Evolutionary conservation across 148 eudicot species (phyloP), one percentile per base, ranked within the genome.

Genomic region (Mesembryanthemum crystallinum): DNA sequence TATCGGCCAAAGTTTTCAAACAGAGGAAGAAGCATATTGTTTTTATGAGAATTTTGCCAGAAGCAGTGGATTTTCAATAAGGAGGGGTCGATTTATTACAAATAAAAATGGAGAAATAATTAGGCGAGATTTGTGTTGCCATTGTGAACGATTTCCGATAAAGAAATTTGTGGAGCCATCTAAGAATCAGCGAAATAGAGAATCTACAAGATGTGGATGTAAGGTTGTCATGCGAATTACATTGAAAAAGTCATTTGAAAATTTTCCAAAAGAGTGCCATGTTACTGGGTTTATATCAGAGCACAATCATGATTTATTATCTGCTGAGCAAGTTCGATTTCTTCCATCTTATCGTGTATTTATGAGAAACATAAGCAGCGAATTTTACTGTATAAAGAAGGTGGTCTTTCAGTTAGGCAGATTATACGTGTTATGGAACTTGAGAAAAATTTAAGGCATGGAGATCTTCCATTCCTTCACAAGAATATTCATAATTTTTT

Each of bases 381-480:
- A 24, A 37, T 76, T 9, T 25, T 76, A 17, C 58, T 77, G 39
- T 62, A 66, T 32, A 49, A 69, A 30, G 74, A 27, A 62, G 80
- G 20, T 45, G 70, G 69, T 1, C 69, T 74, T 27, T 62, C 60
- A 20, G 55, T 74, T 21, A 62, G 69, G 7, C 77, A 47, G 17
- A 64, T 74, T 8, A 74, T 74, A 9, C 49, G 60, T 25, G 80
- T 77, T 17, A 77, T 59, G 74, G 80, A 77, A 42, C 75, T 77
- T 60, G 69, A 69, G 45, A 69, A 70, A 28, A 42, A 69, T 17
- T 11, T 69, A 9, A n/a, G 11, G 7, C 60, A 77, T 47, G 61
- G 74, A 10, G 42, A 69, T 69, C 69, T 77, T 45, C 30, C 62
- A 42, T 77, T 57, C 57, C 51, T 58, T 35, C 18, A 33, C 9